Evolutionary conservation across 495 filamentous ascomycete genomes (phyloP).

Genomic region (Umbilicaria muhlenbergii): DNA sequence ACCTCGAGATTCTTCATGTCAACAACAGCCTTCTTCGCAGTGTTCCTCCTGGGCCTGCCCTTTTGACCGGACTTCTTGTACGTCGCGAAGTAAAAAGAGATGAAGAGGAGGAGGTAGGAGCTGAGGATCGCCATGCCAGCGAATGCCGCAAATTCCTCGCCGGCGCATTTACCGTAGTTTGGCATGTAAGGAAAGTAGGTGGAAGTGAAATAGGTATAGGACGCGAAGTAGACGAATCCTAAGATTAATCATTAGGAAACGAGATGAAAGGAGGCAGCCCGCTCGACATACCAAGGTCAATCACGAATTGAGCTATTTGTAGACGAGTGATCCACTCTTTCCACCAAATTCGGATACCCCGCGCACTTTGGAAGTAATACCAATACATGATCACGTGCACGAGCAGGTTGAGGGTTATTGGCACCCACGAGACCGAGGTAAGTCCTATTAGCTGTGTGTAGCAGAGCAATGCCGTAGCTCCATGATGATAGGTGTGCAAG

Average conservation of each 20-base stretch:
- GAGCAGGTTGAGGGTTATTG: slow-evolving; percentile 49
- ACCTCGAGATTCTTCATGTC: slow-evolving; percentile 39
- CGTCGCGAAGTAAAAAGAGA: slow-evolving; percentile 95
- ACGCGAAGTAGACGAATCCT: slow-evolving; percentile 92
- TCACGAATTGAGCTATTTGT: slow-evolving; percentile 42
- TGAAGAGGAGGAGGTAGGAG: slow-evolving; percentile 94
- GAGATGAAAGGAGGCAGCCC: background rate
- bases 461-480: slow-evolving; percentile 55
- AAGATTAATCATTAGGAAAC: background rate
- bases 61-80: slow-evolving; percentile 75
- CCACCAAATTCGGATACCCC: slow-evolving; percentile 44
- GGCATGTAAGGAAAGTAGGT: slow-evolving; percentile 82
- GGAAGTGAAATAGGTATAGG: slow-evolving; percentile 86
- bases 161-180: slow-evolving; percentile 71
- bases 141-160: slow-evolving; percentile 95
- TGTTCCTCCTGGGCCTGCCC: slow-evolving; percentile 33
- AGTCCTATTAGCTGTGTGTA: slow-evolving; percentile 55
- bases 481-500: slow-evolving; percentile 64
- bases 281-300: slow-evolving; percentile 34
- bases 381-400: slow-evolving; percentile 61
- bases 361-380: slow-evolving; percentile 48
- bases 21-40: slow-evolving; percentile 33
- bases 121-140: slow-evolving; percentile 80
- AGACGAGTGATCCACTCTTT: slow-evolving; percentile 44
- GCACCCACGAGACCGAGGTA: slow-evolving; percentile 54